Percentiles rank a stretch among this genome's conserved stretches.
phyloP scores from a whole-genome alignment of 2,329 filamentous ascomycete species.

The Colletotrichum trifolii region DNA sequence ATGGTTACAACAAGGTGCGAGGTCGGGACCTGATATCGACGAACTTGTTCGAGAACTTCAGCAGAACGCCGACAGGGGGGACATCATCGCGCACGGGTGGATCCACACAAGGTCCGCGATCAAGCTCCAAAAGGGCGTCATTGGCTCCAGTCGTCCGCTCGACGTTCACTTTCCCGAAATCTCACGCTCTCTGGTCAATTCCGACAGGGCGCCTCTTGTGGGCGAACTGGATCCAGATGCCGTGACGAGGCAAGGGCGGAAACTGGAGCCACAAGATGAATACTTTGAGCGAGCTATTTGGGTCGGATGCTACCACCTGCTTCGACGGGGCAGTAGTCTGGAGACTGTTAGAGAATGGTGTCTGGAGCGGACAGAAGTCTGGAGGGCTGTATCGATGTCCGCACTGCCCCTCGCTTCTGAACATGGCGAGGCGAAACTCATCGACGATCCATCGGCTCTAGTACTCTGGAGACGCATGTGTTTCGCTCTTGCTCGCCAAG shows the following conservation, averaged over 20 bases:
- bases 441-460: conserved; percentile 58
- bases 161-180: conserved; percentile 71
- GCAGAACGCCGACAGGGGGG: conserved; percentile 79
- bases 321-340: conserved; percentile 83
- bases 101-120: conserved; percentile 90
- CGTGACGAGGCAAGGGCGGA: conserved; percentile 79
- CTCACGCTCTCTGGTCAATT: conserved; percentile 65
- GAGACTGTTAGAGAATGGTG: conserved; percentile 86
- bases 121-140: conserved; percentile 86
- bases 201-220: conserved; percentile 74
- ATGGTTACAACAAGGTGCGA: conserved; percentile 86
- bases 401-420: conserved; percentile 70
- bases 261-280: conserved; percentile 83
- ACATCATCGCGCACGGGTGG: conserved; percentile 89
- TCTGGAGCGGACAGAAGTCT: conserved; percentile 84
- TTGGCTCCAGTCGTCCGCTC: conserved; percentile 51
- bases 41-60: conserved; percentile 81
- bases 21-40: conserved; percentile 77
- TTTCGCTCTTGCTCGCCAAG: conserved; percentile 75
- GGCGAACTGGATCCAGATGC: conserved; percentile 95
- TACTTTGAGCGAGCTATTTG: conserved; percentile 92
- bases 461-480: conserved; percentile 84
- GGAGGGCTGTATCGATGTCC: conserved; percentile 87
- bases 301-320: conserved; percentile 93
- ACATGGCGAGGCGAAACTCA: conserved; percentile 51